phyloP scores from a whole-genome alignment of 495 filamentous ascomycete species.

The Hapsidospora chrysogenum region DNA sequence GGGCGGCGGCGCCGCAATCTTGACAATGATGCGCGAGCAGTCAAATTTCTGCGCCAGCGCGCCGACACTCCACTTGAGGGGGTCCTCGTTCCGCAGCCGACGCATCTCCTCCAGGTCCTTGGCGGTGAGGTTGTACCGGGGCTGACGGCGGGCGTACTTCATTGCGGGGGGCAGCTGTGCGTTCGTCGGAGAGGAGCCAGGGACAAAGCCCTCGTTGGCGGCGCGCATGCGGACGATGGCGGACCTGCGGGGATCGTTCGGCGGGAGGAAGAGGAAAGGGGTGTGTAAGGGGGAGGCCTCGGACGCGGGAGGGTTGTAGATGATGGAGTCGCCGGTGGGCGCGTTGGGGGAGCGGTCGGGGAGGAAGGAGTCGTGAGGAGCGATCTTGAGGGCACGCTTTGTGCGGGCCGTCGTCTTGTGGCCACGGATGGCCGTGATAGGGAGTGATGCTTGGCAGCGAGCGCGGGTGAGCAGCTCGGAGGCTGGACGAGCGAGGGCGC shows the following conservation, averaged over 20 bases:
- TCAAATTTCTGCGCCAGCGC: conserved; percentile 56
- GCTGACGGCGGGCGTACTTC: conserved; percentile 23
- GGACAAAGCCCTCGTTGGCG: conserved; percentile 1
- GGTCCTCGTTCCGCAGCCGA: conserved; percentile 46
- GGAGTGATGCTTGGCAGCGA: neutral
- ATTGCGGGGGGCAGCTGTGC: conserved; percentile 39
- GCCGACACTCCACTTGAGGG: conserved; percentile 52
- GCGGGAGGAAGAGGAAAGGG: conserved; percentile 76
- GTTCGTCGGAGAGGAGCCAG: neutral
- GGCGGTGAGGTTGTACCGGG: conserved; percentile 60
- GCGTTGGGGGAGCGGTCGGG: conserved; percentile 14
- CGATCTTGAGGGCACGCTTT: conserved; percentile 53
- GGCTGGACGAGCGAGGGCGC: conserved; percentile 11
- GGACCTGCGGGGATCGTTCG: conserved; percentile 50
- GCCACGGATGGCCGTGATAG: conserved; percentile 25
- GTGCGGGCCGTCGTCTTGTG: conserved; percentile 53
- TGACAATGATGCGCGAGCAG: conserved; percentile 64
- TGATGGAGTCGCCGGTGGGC: conserved; percentile 43
- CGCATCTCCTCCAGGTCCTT: conserved; percentile 70
- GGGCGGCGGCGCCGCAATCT: conserved; percentile 27
- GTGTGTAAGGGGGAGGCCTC: conserved; percentile 71
- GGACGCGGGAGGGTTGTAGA: conserved; percentile 91
- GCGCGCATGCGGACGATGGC: conserved; percentile 19
- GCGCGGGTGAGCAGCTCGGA: conserved; percentile 8
- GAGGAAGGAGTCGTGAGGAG: conserved; percentile 57